Base-by-base conservation (phyloP, 352 stramenopile genomes). In the Phytophthora nicotianae region DNA sequence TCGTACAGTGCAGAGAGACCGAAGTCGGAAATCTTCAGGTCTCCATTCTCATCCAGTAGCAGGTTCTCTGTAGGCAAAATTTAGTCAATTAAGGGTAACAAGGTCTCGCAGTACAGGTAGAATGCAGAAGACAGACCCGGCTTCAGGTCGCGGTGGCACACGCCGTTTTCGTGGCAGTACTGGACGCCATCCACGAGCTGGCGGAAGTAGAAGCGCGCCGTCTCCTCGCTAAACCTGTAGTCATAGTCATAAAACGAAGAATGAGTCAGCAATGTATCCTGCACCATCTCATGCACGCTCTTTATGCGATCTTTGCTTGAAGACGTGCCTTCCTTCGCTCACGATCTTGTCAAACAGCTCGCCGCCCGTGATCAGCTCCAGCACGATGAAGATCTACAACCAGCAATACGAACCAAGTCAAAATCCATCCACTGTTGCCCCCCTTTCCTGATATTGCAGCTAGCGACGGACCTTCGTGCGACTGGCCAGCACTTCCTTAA, bases 11-110 rank as follows among this genome's bases (percentile, higher is more conserved):
- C 93, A 19, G 93, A 99, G 8, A 99, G 82, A 43, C 97, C 97
- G 87, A 99, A 99, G 78, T 99, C 98, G 43, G 94, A 98, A 74
- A 99, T 99, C 78, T 99, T 99, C 14, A 99, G 75, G 64, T 98
- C 98, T 72, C 90, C 87, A 76, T 98, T 89, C 49, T 97, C 83
- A 60, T 99, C 97, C 19, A 99, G 77, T 21, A 99, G 81, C 56
- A 99, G 70, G 70, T 99, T 99, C 60, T 98, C 93, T 72, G 65
- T 37, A 71, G 37, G 29, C 7, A 37, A 23, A 69, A 59, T 13
- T 11, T 26, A 16, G 32, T 54, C 42, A 61, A n/a, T 17, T 43
- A 49, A n/a, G 16, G n/a, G 13, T 9, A 29, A n/a, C 7, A 20
- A 10, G 19, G 0, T 19, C n/a, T 40, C 26, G 14, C n/a, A 14